Conservation (phyloP, 345 rosid genomes). For the Sisymbrium irio region DNA sequence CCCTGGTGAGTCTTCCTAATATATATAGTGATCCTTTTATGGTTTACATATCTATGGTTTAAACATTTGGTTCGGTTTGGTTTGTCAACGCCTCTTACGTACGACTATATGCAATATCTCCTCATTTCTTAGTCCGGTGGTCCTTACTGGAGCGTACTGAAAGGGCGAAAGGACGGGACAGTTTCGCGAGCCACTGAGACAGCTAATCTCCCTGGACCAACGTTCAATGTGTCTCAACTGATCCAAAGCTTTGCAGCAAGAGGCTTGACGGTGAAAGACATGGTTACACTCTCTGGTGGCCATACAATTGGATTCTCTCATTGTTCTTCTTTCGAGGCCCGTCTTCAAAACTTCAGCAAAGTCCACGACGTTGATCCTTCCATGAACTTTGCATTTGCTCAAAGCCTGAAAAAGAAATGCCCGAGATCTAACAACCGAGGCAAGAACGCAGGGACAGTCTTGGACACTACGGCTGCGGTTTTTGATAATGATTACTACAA, state of each 20-base stretch:
- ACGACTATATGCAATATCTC: neutral
- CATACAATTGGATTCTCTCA: conserved; percentile 81
- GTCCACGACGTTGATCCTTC: conserved; percentile 60
- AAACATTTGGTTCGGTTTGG: neutral
- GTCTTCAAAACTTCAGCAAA: conserved; percentile 61
- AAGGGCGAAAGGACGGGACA: conserved; percentile 85
- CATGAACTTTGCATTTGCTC: conserved; percentile 48
- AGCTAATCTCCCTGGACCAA: conserved; percentile 65
- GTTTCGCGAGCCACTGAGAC: conserved; percentile 64
- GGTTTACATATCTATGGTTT: neutral
- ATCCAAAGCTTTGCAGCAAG: conserved; percentile 64
- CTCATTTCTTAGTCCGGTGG: conserved; percentile 61
- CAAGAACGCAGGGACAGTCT: conserved; percentile 56
- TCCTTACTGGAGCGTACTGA: conserved; percentile 59
- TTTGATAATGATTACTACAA: conserved; percentile 72
- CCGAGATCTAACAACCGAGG: conserved; percentile 44
- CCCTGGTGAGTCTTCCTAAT: conserved; percentile 43
- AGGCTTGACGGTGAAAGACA: conserved; percentile 67
- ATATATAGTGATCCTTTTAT: neutral
- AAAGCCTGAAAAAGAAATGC: conserved; percentile 47
- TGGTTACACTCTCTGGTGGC: conserved; percentile 82
- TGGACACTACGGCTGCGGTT: conserved; percentile 58
- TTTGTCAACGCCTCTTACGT: neutral
- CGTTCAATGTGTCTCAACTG: conserved; percentile 60
- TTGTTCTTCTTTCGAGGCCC: conserved; percentile 68